A percentile compares a stretch with the other conserved stretches of the same genome.
phyloP scores from a whole-genome alignment of 2,329 filamentous ascomycete genomes.

The Exophiala oligosperma region DNA sequence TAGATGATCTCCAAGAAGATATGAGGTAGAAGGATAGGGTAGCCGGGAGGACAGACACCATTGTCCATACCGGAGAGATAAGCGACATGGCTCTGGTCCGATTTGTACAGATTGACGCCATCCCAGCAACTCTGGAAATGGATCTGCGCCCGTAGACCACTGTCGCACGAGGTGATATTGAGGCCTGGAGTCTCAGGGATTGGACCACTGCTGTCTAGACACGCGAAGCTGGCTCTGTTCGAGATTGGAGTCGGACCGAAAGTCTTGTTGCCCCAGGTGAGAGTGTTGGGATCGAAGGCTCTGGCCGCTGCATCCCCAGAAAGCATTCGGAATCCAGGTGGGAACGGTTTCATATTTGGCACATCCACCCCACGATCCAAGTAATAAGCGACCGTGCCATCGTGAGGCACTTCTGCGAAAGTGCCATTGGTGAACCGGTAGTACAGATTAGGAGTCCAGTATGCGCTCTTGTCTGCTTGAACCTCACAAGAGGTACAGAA shows the following conservation, averaged over 20 bases:
- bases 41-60: slow-evolving; percentile 71
- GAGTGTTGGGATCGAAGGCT: slow-evolving; percentile 18
- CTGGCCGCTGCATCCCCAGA: slow-evolving; percentile 61
- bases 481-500: slow-evolving; percentile 81
- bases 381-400: slow-evolving; percentile 51
- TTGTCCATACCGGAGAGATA: slow-evolving; percentile 77
- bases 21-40: slow-evolving; percentile 66
- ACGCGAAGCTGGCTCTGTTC: slow-evolving; percentile 80
- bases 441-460: slow-evolving; percentile 80
- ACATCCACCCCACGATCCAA: slow-evolving; percentile 37
- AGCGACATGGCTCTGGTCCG: slow-evolving; percentile 67
- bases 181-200: slow-evolving; percentile 73
- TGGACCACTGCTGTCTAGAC: slow-evolving; percentile 69
- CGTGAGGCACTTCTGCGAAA: slow-evolving; percentile 35
- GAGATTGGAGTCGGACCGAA: slow-evolving; percentile 61
- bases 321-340: slow-evolving; percentile 75
- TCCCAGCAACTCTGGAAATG: slow-evolving; percentile 92
- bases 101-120: slow-evolving; percentile 59
- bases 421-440: slow-evolving; percentile 67
- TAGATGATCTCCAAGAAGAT: slow-evolving; percentile 79
- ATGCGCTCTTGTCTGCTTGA: slow-evolving; percentile 77
- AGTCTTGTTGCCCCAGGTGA: slow-evolving; percentile 20
- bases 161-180: slow-evolving; percentile 69
- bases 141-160: slow-evolving; percentile 78
- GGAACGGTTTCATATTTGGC: slow-evolving; percentile 69